Base-by-base conservation (phyloP, 192 early-diverging fungal species). In the Mortierella claussenii region DNA sequence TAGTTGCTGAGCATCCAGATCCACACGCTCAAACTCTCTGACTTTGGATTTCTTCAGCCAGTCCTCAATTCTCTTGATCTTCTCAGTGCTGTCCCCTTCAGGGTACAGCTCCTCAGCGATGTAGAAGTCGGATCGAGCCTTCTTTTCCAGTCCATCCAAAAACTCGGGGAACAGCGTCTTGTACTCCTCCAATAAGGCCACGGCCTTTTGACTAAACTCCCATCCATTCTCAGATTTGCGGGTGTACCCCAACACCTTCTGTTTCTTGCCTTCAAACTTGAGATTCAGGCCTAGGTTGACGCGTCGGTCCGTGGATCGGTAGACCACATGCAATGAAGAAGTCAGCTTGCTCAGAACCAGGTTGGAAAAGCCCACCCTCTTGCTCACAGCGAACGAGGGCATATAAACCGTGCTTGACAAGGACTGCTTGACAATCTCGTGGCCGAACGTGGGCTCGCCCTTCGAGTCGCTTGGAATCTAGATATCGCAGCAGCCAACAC, bases 221-320 rank as follows among this genome's bases (percentile, higher is more conserved):
- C 97, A 99, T 15, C 86, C 85, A 27, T 79, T 82, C 23, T 89
- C 87, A 4, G 68, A 74, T 65, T 97, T 96, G 44, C 89, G 83
- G 6, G 95, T 89, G 71, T 96, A 97, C 2, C 96, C 97, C 4
- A 94, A 59, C 0, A 95, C 97, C 69, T 97, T 97, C 52, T 91
- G 85, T 46, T 88, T 86, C 68, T 92, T 91, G 9, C 83, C 85
- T 49, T 97, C 96, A 68, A 96, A 97, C 66, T 98, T 97, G 50
- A 99, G 84, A 61, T 91, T 91, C 32, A 99, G 83, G 2, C 97
- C 97, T 28, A 97, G 66, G 52, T 95, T 93, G 28, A 88, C 42
- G 12, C 83, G 74, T 21, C 89, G 83, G 31, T 90, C 87, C 3
- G 82, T 78, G 13, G 66, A 64, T 51, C 85, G 85, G 55, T 81